Evolutionary conservation across 148 eudicot species (phyloP), one percentile per base, ranked within the genome.

Genomic region (Cornus controversa): DNA sequence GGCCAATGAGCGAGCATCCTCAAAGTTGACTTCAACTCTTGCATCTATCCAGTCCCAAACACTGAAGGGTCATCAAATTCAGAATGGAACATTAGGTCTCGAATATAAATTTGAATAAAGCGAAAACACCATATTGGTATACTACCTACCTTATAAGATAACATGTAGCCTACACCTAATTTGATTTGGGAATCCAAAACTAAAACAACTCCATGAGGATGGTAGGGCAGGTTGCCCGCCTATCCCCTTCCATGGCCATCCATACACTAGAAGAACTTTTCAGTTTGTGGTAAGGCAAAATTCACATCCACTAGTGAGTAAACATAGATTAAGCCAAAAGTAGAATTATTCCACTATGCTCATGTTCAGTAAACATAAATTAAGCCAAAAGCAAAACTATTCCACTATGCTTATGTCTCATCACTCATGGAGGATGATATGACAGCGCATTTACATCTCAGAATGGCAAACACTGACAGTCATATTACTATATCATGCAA

Each of bases 41-140:
- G 85, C 87, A 66, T 92, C 91, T 66, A 85, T 89, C 98, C 92
- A 91, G 77, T 96, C 94, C 98, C 98, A 96, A 71, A 93, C 67
- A 70, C 99, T 96, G 75, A 69, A 80, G 29, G 34, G 58, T 67
- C 66, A 67, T 76, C 58, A 74, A 67, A 71, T 28, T 29, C 50
- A 8, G 36, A 77, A 47, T 36, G 79, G 45, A 75, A 75, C 26
- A 71, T 64, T 47, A 82, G 75, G 68, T 63, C 28, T 67, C 23
- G 16, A 11, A 10, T 42, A 62, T 7, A 60, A 73, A 71, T 54
- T 25, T 15, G 54, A 20, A 68, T 54, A 71, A 26, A 63, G 42
- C 16, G 14, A 53, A 50, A 76, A 63, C 24, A 24, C 25, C 20
- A 22, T 20, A n/a, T 60, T 60, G 64, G 64, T n/a, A 60, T 18